Evolutionary conservation across 768 basidiomycete genomes (phyloP), one percentile per base, ranked within the genome.

Genomic region (Boletellus sp.): DNA sequence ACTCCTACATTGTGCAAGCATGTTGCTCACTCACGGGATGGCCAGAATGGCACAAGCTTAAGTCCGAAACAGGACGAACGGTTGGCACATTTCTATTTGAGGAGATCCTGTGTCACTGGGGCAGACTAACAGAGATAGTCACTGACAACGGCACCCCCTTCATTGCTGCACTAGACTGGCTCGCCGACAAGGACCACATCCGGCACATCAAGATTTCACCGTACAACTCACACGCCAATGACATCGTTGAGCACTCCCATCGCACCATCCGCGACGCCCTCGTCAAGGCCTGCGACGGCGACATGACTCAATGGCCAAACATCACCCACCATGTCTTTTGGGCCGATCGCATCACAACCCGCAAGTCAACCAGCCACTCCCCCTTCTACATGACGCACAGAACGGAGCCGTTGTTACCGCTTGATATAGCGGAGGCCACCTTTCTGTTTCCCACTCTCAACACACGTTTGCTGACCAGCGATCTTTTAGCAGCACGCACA

Each of bases 211-310:
- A 59, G 0, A 74, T 78, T 2, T 72, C 68, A 0, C 57, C 67
- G 0, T 78, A 77, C 58, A 78, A 78, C 44, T 75, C 69, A 0
- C 64, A 58, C 2, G 71, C 72, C 0, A 77, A 78, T 17, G 67
- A 75, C 0, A 50, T 68, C 1, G 59, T 75, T 0, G 69, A 77
- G n/a, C 38, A 58, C 0, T 56, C 52, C 3, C 64, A 68, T 20
- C 38, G 54, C 37, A 67, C 69, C 36, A 58, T 74, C 9, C 55
- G 66, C 0, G 58, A 75, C 51, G 61, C 17, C n/a, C 36, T 37
- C 8, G 36, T 37, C 16, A 38, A 38, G 9, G 37, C 37, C 19
- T 38, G 37, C 20, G 13, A 38, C 6, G 17, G 37, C 11, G 11
- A 38, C 7, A 20, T 38, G 3, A 38, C 20, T 1, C 37, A 38